Evolutionary conservation across 306 rosid species (phyloP), one percentile per base, ranked within the genome.

Genomic region (Pterocarpus macrocarpus): DNA sequence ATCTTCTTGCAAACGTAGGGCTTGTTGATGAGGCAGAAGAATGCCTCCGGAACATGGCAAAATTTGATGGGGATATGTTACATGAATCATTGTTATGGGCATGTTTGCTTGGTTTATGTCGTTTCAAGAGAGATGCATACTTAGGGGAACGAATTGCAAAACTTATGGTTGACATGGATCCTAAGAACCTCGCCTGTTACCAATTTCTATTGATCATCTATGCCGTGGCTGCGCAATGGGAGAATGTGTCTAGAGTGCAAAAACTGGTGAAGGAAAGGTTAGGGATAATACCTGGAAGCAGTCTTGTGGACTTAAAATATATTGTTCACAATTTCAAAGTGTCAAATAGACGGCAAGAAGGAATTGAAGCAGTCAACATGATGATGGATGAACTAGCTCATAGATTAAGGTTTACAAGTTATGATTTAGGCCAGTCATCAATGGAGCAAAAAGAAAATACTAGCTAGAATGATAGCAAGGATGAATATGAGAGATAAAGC

Each of bases 161-260:
- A 58, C 84, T 85, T 81, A 86, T 90, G 12, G 77, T 93, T 56
- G 85, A 88, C 69, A 50, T 44, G 83, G 94, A 91, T 69, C 97
- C 94, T 36, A 79, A 80, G 75, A 90, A 90, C 71, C 76, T 68
- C n/a, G 77, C 79, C 1, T 90, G 82, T 81, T 90, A 91, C 78
- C 84, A 85, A 69, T 85, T 90, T 85, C 83, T 93, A 65, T 57
- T 93, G 84, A 90, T 85, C 79, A 84, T 88, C 55, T 89, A 91
- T 83, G 94, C 93, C 2, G 88, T 79, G 57, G 91, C 92, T 30
- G 88, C 91, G 69, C 88, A 80, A 65, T 90, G 97, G 97, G 91
- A 93, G 71, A 87, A 91, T 78, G 97, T 90, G 70, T 75, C 83
- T 16, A 61, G 62, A 83, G 88, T 91, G n/a, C 90, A 82, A 83